Conservation (phyloP, 768 basidiomycete genomes). For the Calocybe gangraenosa region DNA sequence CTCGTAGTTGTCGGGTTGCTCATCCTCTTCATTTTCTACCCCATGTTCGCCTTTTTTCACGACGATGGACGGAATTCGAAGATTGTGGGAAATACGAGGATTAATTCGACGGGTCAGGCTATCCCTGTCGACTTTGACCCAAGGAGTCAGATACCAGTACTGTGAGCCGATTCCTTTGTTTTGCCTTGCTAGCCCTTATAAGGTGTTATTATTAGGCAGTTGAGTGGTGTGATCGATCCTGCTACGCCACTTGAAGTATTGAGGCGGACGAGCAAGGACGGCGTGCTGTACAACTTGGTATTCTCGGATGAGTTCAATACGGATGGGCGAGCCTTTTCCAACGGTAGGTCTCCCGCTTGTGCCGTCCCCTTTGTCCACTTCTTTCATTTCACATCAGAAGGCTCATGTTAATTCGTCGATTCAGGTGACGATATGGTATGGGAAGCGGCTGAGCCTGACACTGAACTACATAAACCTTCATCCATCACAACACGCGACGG, state of each 20-base stretch:
- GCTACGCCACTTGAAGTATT: slow-evolving; percentile 13
- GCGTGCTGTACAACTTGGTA: slow-evolving; percentile 44
- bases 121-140: slow-evolving; percentile 25
- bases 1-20: slow-evolving; percentile 56
- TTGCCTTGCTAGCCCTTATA: neutral
- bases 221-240: slow-evolving; percentile 9
- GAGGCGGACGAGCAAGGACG: slow-evolving; percentile 39
- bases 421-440: slow-evolving; percentile 15
- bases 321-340: slow-evolving; percentile 33
- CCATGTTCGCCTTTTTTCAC: slow-evolving; percentile 46
- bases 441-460: slow-evolving; percentile 7
- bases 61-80: slow-evolving; percentile 30
- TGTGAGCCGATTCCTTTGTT: slow-evolving; percentile 3
- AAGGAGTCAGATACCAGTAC: slow-evolving; percentile 32
- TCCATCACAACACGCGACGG: slow-evolving; percentile 11
- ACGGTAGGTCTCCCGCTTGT: slow-evolving; percentile 2
- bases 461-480: neutral
- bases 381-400: neutral
- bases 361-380: neutral
- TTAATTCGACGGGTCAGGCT: slow-evolving; percentile 68
- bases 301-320: slow-evolving; percentile 65
- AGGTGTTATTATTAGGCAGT: slow-evolving; percentile 1
- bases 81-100: slow-evolving; percentile 54
- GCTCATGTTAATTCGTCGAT: neutral
- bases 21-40: slow-evolving; percentile 73